These are phyloP conservation scores for Trichosporon sp. DNA, from an alignment of 1,284 basidiomycete species.

Conservation along the genomic window DNA sequence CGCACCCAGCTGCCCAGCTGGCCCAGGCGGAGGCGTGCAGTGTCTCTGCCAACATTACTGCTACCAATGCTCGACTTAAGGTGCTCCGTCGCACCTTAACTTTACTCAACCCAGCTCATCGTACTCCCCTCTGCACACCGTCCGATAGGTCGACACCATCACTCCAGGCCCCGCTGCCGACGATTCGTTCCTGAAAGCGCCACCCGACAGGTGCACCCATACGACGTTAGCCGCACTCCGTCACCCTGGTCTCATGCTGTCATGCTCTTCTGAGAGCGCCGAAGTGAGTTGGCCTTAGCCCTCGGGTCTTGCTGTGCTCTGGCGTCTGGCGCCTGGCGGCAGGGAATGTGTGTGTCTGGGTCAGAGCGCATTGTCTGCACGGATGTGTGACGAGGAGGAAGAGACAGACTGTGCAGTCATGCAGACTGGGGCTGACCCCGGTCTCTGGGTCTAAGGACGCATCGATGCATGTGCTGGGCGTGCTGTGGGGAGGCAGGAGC, in stretches of 20 bases:
- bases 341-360: no score
- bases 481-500: background rate
- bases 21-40: no score
- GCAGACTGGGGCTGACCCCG: background rate
- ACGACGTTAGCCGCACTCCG: background rate
- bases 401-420: no score
- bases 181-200: background rate
- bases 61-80: background rate
- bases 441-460: background rate
- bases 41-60: background rate
- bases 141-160: background rate
- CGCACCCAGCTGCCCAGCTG: no score
- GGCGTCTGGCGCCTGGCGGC: background rate
- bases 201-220: background rate
- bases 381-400: no score
- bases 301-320: background rate
- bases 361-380: no score
- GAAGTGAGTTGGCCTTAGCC: background rate
- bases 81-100: background rate
- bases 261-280: background rate
- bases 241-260: background rate
- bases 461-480: background rate
- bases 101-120: background rate
- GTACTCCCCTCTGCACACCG: background rate
- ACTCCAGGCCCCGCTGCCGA: background rate